Evolutionary conservation across 2,329 filamentous ascomycete species (phyloP), one percentile per base, ranked within the genome.

Genomic region (Phialophora expanda): DNA sequence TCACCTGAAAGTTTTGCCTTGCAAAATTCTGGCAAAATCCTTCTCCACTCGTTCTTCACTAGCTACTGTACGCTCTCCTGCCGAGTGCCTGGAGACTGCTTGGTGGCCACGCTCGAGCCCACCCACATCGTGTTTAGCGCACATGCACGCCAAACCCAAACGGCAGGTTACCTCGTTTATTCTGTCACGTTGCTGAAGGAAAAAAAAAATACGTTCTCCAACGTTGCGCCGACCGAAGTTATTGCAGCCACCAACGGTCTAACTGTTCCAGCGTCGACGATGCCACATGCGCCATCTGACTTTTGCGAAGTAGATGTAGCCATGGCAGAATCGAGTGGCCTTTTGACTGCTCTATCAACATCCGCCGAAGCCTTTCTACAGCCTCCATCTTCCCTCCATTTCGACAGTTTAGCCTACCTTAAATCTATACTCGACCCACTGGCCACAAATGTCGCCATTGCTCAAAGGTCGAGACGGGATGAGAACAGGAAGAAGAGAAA

Each of bases 371-470:
- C 79, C 28, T 96, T 97, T 75, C 82, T 97, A n/a, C 88, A 90
- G 69, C 93, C 94, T 4, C 82, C 86, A 2, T 74, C 84, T 7
- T 79, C 86, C 24, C 82, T 96, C 34, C 87, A 92, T 54, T 84
- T 85, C 34, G 87, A 89, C 2, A 89, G 91, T 20, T 81, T 95
- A 24, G 85, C 87, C 64, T 86, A 92, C 59, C 89, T 91, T n/a
- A 97, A 96, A 79, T 82, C 86, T 48, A 91, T 89, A 4, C 82
- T 97, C 7, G 92, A 97, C 74, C 86, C 87, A 3, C 87, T 97
- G 69, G 93, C 93, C 1, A 83, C 84, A 1, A 88, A 88, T 62
- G 83, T 97, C 34, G 88, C 88, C 71, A 86, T 92, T 68, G 85
- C 89, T 71, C 93, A 97, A 76, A 83, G 86, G 66, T 81, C 85